These are phyloP conservation scores for Trichophyton benhamiae DNA, from an alignment of 2,329 filamentous ascomycete genomes.

Conservation along the genomic window DNA sequence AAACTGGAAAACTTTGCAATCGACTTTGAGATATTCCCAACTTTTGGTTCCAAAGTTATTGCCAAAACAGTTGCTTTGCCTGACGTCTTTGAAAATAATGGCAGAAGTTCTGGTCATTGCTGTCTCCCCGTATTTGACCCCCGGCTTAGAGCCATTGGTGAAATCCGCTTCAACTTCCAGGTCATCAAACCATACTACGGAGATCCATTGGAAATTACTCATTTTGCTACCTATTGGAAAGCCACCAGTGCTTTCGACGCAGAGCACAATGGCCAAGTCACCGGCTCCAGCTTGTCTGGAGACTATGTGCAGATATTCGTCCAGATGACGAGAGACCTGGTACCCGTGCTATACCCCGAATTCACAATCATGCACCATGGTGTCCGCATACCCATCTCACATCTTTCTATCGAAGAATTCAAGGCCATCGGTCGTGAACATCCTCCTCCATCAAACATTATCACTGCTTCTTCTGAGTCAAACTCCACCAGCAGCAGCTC, in stretches of 20 bases:
- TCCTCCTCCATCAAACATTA: constrained; percentile 2
- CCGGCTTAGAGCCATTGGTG: constrained; percentile 77
- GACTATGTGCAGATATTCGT: constrained; percentile 87
- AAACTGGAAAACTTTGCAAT: constrained; percentile 84
- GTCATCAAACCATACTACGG: constrained; percentile 94
- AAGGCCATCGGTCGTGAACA: constrained; percentile 35
- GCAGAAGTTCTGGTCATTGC: constrained; percentile 65
- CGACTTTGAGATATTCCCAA: constrained; percentile 95
- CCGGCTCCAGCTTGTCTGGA: constrained; percentile 88
- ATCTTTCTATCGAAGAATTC: constrained; percentile 55
- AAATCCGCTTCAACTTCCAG: constrained; percentile 87
- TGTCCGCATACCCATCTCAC: constrained; percentile 69
- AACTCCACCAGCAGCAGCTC: not conserved
- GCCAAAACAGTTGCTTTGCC: constrained; percentile 88
- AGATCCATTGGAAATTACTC: constrained; percentile 85
- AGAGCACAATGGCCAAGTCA: constrained; percentile 75
- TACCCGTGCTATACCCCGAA: constrained; percentile 75
- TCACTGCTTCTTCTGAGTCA: not conserved
- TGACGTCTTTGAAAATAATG: constrained; percentile 64
- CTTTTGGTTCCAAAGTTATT: constrained; percentile 94
- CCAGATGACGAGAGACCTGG: constrained; percentile 75
- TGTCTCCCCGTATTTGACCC: constrained; percentile 88
- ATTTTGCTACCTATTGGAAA: constrained; percentile 99
- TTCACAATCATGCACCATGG: constrained; percentile 68
- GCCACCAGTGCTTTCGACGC: constrained; percentile 86